phyloP scores from a whole-genome alignment of 2,329 filamentous ascomycete species.

The Pestalotiopsis sp. region DNA sequence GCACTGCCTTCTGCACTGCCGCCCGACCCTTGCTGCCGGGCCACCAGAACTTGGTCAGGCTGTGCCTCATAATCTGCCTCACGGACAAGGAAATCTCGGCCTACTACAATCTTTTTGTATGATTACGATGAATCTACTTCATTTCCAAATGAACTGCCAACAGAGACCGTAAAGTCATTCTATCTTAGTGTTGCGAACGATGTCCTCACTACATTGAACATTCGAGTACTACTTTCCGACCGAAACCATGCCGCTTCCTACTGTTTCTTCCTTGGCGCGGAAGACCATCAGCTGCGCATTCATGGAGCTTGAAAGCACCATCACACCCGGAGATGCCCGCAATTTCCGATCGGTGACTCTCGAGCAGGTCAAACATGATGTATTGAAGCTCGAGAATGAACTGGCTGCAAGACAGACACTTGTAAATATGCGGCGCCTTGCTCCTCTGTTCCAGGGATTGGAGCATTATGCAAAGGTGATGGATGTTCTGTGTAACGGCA shows the following conservation, averaged over 20 bases:
- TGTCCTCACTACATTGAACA: not conserved
- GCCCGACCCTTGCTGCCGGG: too few species aligned
- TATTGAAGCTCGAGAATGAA: not conserved
- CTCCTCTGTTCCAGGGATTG: not conserved
- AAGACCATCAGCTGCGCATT: not conserved
- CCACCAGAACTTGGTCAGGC: not conserved
- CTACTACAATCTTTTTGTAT: not conserved
- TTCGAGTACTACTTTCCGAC: not conserved
- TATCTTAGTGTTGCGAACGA: too few species aligned
- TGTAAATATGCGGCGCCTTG: not conserved
- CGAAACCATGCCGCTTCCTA: not conserved
- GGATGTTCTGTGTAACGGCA: not conserved
- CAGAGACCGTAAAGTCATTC: too few species aligned
- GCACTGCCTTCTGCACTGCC: not conserved
- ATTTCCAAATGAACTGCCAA: too few species aligned
- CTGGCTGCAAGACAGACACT: not conserved
- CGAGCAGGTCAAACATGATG: not conserved
- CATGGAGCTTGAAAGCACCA: not conserved
- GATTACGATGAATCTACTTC: not conserved
- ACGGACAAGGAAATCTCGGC: too few species aligned
- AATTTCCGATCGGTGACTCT: not conserved
- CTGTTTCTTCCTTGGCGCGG: not conserved
- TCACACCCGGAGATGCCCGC: constrained; percentile 4
- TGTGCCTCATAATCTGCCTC: too few species aligned
- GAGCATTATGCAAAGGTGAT: not conserved